Base-by-base conservation (phyloP, 768 basidiomycete genomes). In the Pulveroboletus ravenelii region DNA sequence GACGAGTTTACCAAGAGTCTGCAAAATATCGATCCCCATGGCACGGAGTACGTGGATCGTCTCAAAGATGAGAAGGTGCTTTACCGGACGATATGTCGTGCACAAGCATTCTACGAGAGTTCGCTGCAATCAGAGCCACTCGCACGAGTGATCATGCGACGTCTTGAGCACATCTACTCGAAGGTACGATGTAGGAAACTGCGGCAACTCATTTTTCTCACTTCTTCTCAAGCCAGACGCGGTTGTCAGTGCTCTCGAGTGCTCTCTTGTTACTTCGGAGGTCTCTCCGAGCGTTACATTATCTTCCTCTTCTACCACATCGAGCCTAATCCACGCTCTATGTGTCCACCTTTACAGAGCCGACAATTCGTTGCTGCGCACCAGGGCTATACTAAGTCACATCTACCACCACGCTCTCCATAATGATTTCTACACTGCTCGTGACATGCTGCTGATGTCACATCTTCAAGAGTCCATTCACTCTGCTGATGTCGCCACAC, bases 361-460 rank as follows among this genome's bases (percentile, higher is more conserved):
- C 41, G 87, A 87, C 62, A 92, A 92, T 63, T 88, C 93, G 2
- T 81, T 98, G 47, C 76, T 97, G 47, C 88, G 95, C 48, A 97
- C 96, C 12, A 85, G 96, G 54, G 95, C 96, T 8, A 95, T 99
- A 85, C 84, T 99, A 46, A 87, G 87, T 63, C 96, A 99, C 67
- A 93, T 98, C 65, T 99, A 93, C 69, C 94, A 97, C 70, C 85
- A 93, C 63, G 96, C 95, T 25, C 80, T 96, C 29, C 92, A 94
- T 68, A 96, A 98, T 61, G 88, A 95, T 63, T 99, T 93, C 74
- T 82, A 96, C 74, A 92, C 90, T 25, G 89, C 96, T 10, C 89
- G 96, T 27, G 96, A 99, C 72, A 94, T 98, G 89, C 73, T 99
- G 34, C 76, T 99, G 53, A 98, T 99, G 96, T 97, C 94, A 5